Evolutionary conservation across 192 early-diverging fungal species (phyloP).

Genomic region (Dissophora globulifera): DNA sequence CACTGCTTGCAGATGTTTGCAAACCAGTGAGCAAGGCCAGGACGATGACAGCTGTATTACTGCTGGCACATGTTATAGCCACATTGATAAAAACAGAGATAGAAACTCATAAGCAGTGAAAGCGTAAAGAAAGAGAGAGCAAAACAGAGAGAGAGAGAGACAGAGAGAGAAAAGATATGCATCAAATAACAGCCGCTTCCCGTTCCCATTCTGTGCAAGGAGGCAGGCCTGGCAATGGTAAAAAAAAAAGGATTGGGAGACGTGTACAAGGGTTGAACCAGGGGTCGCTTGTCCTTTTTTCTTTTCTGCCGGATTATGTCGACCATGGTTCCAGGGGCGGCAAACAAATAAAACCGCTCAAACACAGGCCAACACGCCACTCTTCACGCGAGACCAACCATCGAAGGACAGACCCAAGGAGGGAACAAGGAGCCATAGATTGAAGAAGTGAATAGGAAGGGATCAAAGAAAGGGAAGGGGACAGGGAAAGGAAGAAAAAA

Average conservation of each 20-base stretch:
- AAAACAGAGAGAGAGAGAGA: not conserved
- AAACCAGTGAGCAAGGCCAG: too few species aligned
- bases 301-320: not conserved
- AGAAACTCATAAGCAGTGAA: too few species aligned
- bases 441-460: not conserved
- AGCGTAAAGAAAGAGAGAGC: not conserved
- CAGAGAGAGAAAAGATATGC: not conserved
- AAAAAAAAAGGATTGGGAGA: too few species aligned
- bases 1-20: too few species aligned
- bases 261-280: too few species aligned
- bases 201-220: too few species aligned
- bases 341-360: too few species aligned
- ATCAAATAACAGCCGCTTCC: too few species aligned
- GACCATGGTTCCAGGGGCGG: too few species aligned
- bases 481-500: constrained; percentile 6
- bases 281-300: not conserved
- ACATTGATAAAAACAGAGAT: too few species aligned
- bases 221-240: too few species aligned
- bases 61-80: not conserved
- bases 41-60: not conserved
- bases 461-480: not conserved
- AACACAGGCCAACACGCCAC: too few species aligned
- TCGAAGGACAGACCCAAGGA: not conserved
- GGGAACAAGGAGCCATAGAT: not conserved
- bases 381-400: not conserved